These are phyloP conservation scores for Beauveria rudraprayagi DNA, from an alignment of 2,329 filamentous ascomycete species.

Conservation along the genomic window DNA sequence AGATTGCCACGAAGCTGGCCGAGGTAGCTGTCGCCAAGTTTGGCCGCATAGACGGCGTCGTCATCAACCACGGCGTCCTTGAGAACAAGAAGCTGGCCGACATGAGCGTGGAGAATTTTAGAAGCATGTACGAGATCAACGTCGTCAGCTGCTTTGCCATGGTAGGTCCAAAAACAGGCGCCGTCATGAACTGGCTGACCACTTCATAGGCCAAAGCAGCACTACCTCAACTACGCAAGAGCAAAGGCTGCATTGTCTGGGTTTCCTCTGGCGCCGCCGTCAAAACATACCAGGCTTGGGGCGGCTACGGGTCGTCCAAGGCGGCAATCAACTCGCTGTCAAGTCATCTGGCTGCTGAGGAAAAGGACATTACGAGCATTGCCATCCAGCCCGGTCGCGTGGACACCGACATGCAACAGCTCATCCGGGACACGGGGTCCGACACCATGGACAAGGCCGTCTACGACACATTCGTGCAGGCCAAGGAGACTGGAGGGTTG, in stretches of 20 bases:
- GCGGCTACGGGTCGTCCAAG: conserved; percentile 74
- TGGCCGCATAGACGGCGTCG: conserved; percentile 67
- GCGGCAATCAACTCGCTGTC: conserved; percentile 76
- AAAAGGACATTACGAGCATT: conserved; percentile 65
- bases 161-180: conserved; percentile 40
- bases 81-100: conserved; percentile 67
- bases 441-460: conserved; percentile 43
- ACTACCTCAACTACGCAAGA: conserved; percentile 58
- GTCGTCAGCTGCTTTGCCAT: conserved; percentile 76
- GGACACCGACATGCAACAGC: conserved; percentile 85
- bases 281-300: conserved; percentile 64
- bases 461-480: conserved; percentile 59
- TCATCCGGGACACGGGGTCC: conserved; percentile 57
- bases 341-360: conserved; percentile 64
- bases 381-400: conserved; percentile 72
- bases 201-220: conserved; percentile 56
- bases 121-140: conserved; percentile 69
- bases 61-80: conserved; percentile 82
- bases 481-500: conserved; percentile 63
- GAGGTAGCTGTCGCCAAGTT: conserved; percentile 59
- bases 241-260: conserved; percentile 65
- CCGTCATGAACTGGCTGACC: not conserved
- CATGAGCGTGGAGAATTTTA: conserved; percentile 65
- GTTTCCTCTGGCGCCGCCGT: conserved; percentile 71
- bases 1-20: conserved; percentile 51